These are phyloP conservation scores for Mycena polygramma DNA, from an alignment of 768 basidiomycete genomes.

Conservation along the genomic window DNA sequence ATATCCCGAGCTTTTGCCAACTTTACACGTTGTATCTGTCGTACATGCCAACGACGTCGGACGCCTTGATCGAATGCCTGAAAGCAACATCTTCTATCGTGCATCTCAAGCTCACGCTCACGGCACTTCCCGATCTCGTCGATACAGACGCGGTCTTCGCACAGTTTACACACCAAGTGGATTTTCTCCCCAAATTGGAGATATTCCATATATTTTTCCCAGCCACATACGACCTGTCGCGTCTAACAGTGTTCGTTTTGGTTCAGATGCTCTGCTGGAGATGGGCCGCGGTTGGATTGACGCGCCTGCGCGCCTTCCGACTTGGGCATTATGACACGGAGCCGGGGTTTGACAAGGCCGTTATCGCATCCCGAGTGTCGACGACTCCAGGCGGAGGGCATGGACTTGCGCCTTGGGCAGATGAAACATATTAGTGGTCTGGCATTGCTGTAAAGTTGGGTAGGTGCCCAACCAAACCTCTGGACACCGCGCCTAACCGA, in stretches of 20 bases:
- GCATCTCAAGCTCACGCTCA: background rate
- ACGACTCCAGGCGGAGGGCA: slow-evolving; percentile 2
- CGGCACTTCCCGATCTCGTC: no score
- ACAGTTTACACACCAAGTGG: background rate
- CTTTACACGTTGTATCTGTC: background rate
- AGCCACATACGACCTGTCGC: no score
- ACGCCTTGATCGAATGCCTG: background rate
- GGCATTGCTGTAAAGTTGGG: no score
- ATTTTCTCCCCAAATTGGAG: slow-evolving; percentile 18
- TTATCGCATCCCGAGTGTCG: background rate
- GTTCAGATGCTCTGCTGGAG: background rate
- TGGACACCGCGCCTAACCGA: no score
- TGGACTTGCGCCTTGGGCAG: background rate
- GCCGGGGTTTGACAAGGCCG: background rate
- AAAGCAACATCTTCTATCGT: background rate
- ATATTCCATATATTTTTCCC: background rate
- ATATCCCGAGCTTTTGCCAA: slow-evolving; percentile 2
- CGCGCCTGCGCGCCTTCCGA: slow-evolving; percentile 3
- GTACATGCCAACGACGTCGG: background rate
- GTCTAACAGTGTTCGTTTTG: background rate
- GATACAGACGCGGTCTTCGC: background rate
- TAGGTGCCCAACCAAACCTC: no score
- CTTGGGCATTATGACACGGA: background rate
- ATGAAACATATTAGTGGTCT: no score
- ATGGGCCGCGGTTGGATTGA: background rate